A percentile compares a stretch with the other conserved stretches of the same genome.
phyloP scores from a whole-genome alignment of 2,329 filamentous ascomycete genomes.

The Monosporascus cannonballus region DNA sequence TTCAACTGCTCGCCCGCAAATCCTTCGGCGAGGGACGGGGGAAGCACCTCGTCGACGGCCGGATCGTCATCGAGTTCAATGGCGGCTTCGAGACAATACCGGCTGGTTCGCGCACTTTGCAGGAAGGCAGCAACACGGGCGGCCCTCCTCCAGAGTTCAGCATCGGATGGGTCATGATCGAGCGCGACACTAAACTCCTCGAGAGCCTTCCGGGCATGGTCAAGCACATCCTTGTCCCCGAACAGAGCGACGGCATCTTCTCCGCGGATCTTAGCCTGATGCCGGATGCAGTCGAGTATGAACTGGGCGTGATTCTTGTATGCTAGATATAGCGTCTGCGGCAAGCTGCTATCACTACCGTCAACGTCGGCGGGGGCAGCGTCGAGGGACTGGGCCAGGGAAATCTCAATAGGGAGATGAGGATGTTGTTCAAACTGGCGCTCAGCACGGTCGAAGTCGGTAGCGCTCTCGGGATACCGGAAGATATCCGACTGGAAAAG shows the following conservation, averaged over 20 bases:
- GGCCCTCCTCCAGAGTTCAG: slow-evolving; percentile 57
- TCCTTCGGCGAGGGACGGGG: slow-evolving; percentile 56
- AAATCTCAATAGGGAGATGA: slow-evolving; percentile 39
- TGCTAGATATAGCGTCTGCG: slow-evolving; percentile 85
- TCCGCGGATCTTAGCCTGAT: slow-evolving; percentile 33
- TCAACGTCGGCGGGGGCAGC: slow-evolving; percentile 59
- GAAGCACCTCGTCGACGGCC: slow-evolving; percentile 54
- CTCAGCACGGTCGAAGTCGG: slow-evolving; percentile 73
- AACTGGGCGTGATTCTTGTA: slow-evolving; percentile 97
- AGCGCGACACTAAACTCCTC: slow-evolving; percentile 53
- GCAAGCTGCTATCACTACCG: slow-evolving; percentile 70
- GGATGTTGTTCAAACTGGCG: slow-evolving; percentile 40
- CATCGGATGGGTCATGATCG: slow-evolving; percentile 61
- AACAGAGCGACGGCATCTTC: slow-evolving; percentile 26
- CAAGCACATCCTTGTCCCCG: slow-evolving; percentile 29
- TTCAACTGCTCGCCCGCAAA: slow-evolving; percentile 59
- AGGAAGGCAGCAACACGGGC: slow-evolving; percentile 54
- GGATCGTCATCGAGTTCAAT: slow-evolving; percentile 64
- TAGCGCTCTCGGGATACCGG: slow-evolving; percentile 78
- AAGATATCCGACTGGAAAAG: slow-evolving; percentile 94
- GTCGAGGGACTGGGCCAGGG: slow-evolving; percentile 45
- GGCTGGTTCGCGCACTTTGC: slow-evolving; percentile 48
- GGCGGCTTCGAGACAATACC: slow-evolving; percentile 60
- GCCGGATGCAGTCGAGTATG: slow-evolving; percentile 66
- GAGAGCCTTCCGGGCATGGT: slow-evolving; percentile 40